Evolutionary conservation across 768 basidiomycete species (phyloP).

Genomic region (Mycena alexandri): DNA sequence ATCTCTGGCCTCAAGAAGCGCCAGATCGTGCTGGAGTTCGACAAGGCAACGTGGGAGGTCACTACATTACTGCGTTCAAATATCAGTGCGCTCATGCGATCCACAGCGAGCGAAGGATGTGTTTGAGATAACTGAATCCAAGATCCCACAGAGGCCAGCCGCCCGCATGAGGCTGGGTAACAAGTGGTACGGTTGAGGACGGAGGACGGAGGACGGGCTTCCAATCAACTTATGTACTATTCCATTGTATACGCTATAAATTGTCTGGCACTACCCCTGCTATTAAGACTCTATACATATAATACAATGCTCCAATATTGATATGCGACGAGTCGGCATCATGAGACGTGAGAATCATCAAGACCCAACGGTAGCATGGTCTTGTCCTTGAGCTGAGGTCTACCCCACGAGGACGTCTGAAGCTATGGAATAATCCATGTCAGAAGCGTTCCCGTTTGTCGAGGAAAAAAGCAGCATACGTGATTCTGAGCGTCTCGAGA

Average conservation of each 20-base stretch:
- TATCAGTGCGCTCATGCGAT: not conserved
- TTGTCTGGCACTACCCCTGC: not conserved
- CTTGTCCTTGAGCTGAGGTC: constrained; percentile 58
- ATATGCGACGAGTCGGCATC: not conserved
- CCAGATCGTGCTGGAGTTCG: constrained; percentile 93
- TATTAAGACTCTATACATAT: not conserved
- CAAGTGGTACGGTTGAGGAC: constrained; percentile 78
- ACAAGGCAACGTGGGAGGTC: constrained; percentile 91
- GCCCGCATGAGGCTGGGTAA: constrained; percentile 68
- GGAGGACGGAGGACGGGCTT: not conserved
- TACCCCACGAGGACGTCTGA: constrained; percentile 64
- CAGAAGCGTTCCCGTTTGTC: constrained; percentile 33
- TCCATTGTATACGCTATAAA: not conserved
- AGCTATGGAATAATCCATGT: constrained; percentile 54
- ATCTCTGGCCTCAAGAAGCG: constrained; percentile 73
- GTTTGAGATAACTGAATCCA: constrained; percentile 82
- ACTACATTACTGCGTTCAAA: constrained; percentile 35
- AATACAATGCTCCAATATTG: not conserved
- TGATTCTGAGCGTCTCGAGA: constrained; percentile 68
- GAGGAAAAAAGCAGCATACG: constrained; percentile 55
- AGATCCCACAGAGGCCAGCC: constrained; percentile 80
- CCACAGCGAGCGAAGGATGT: constrained; percentile 86
- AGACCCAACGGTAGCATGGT: constrained; percentile 72
- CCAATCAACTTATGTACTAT: constrained; percentile 2
- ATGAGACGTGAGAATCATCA: constrained; percentile 42